phyloP scores from a whole-genome alignment of 2,329 filamentous ascomycete genomes.

The Colletotrichum salicis region DNA sequence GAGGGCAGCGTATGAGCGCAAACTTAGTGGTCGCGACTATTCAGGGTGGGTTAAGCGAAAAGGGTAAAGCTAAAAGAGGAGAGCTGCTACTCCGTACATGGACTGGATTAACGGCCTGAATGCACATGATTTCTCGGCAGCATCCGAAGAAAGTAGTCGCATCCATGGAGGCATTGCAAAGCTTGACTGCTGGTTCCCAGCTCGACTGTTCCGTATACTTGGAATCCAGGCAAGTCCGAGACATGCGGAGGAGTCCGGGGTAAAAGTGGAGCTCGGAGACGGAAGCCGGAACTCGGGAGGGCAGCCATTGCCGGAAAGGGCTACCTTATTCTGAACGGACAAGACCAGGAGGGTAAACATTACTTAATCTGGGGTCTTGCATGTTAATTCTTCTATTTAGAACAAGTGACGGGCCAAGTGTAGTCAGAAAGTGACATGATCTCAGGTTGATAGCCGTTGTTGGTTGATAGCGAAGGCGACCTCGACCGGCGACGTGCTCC shows the following conservation, averaged over 20 bases:
- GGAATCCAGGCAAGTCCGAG: background rate
- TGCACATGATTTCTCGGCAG: too few relatives aligned
- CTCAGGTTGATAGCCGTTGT: background rate
- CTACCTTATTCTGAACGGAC: background rate
- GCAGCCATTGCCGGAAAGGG: conserved; percentile 7
- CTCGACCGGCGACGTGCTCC: too few relatives aligned
- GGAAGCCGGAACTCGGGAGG: conserved; percentile 11
- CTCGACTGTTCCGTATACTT: background rate
- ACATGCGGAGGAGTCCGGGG: background rate
- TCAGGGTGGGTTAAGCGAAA: too few relatives aligned
- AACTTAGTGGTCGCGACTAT: too few relatives aligned
- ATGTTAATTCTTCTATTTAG: background rate
- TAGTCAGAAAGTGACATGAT: background rate
- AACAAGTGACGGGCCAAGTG: background rate
- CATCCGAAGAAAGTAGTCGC: too few relatives aligned
- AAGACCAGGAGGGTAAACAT: background rate
- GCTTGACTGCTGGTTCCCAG: background rate
- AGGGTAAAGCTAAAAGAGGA: too few relatives aligned
- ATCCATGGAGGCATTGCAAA: background rate
- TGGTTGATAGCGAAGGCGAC: background rate
- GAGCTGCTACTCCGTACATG: too few relatives aligned
- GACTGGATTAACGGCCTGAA: too few relatives aligned
- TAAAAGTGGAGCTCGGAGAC: conserved; percentile 5
- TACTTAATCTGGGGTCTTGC: background rate
- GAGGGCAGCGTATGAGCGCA: too few relatives aligned